Evolutionary conservation across 2,329 filamentous ascomycete genomes (phyloP), one percentile per base, ranked within the genome.

Genomic region (Stemphylium beticola): DNA sequence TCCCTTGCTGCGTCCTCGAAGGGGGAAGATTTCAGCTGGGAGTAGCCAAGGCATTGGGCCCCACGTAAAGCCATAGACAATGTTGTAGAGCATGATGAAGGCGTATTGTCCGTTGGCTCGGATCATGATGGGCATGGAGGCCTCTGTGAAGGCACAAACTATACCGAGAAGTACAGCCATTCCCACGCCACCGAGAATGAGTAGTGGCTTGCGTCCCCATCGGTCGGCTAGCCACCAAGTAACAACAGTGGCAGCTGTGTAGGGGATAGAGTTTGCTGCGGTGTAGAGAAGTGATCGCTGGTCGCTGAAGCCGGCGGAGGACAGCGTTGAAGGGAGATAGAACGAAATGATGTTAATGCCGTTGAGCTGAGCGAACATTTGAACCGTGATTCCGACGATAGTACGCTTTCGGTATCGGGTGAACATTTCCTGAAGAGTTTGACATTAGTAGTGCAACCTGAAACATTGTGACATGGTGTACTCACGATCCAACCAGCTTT

Each of bases 261-360:
- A 78, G 2, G 74, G 75, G 31, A 78, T 41, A 0, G 76, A 69
- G 44, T 78, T 78, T 1, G 74, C 76, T 12, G 71, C 76, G 1
- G 76, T 77, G 60, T 72, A 77, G 15, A 79, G 67, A 1, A 78
- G 68, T 0, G 76, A 77, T 48, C 75, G 74, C 22, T 67, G 56
- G 11, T 76, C 61, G 58, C 72, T 68, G 50, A 76, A 76, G 0
- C 75, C 75, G n/a, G 75, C 41, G 9, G 26, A 20, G 2, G 41
- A 44, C n/a, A 46, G 43, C 0, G 40, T 42, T 7, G 40, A 42
- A 74, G 7, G 75, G 12, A 78, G 72, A 45, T 78, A 78, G 58
- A 77, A 78, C 4, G 76, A 77, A 53, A 77, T 77, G 60, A 78
- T 73, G 60, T 77, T 78, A 62, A 77, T 77, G 20, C 76, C 76